Evolutionary conservation across 768 basidiomycete genomes (phyloP), one percentile per base, ranked within the genome.

Genomic region (Fistulinella prunicolor): DNA sequence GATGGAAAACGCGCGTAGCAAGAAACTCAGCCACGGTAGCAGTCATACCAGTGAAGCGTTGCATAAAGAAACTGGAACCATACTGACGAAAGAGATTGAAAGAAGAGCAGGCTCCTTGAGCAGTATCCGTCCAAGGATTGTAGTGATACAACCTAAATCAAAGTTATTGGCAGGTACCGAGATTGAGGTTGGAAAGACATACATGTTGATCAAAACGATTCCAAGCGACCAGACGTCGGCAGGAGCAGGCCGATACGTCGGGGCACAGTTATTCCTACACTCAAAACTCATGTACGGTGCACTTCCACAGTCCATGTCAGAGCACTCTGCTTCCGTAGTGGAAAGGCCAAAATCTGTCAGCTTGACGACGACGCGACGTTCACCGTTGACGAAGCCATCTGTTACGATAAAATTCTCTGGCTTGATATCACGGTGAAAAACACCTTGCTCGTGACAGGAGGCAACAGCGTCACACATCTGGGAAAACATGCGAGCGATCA

Each of bases 391-490:
- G 67, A 78, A 81, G 14, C 83, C 89, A 59, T 94, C 90, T 0
- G 91, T 93, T 61, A 94, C 91, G 65, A 94, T 94, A 60, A 94
- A 94, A 72, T 98, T 97, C 74, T 98, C 95, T 0, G 95, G 95
- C 73, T 99, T 99, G 79, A 99, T 97, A 69, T 99, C 95, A 51
- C 95, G 83, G 65, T 99, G 95, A 64, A 86, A 92, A 52, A 99
- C 89, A 30, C 85, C 85, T 52, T 86, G 83, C 16, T 85, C 85
- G 64, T 99, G 95, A 70, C 95, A 97, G 6, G 87, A 83, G 3
- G 91, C 90, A 12, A 99, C 94, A 37, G 95, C 94, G 54, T 94
- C 91, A 64, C 95, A 98, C 95, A 99, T 99, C 71, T 98, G 96
- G 17, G 82, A 75, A 69, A 99, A 98, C 95, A 99, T 99, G 64